Conservation (phyloP, 2,329 filamentous ascomycete species). For the Alternaria sp. region DNA sequence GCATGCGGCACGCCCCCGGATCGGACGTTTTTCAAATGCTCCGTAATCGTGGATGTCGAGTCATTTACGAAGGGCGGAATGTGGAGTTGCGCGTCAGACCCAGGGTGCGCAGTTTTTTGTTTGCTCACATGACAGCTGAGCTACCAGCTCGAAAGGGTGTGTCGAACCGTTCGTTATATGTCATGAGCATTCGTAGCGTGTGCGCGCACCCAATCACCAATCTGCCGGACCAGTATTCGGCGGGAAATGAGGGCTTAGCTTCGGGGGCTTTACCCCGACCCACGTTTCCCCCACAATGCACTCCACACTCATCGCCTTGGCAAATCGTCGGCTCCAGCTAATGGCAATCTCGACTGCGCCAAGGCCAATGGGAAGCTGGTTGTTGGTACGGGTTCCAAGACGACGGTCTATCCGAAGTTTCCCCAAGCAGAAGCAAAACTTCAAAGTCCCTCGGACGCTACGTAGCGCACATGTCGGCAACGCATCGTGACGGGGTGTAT, state of each 20-base stretch:
- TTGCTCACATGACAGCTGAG: constrained; percentile 6
- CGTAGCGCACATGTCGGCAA: background rate
- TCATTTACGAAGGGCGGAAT: constrained; percentile 1
- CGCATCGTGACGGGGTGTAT: background rate
- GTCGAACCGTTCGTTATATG: background rate
- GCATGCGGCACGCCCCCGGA: background rate
- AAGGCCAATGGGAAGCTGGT: background rate
- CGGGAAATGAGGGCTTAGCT: background rate
- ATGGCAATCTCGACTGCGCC: background rate
- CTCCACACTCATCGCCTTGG: constrained; percentile 23
- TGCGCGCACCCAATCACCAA: constrained; percentile 11
- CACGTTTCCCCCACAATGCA: constrained; percentile 12
- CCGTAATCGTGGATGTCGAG: background rate
- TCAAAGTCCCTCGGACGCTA: constrained; percentile 11
- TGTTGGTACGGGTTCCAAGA: background rate
- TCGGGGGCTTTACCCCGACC: constrained; percentile 9
- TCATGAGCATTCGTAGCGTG: background rate
- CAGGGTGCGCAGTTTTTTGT: background rate
- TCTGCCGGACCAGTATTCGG: constrained; percentile 10
- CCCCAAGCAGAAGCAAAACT: constrained; percentile 3
- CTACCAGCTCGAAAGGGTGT: background rate
- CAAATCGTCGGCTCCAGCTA: constrained; percentile 4
- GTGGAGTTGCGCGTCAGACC: constrained; percentile 8
- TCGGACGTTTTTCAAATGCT: background rate
- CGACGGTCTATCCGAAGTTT: constrained; percentile 3